Evolutionary conservation across 192 early-diverging fungal genomes (phyloP).

Genomic region (Entomortierella parvispora): DNA sequence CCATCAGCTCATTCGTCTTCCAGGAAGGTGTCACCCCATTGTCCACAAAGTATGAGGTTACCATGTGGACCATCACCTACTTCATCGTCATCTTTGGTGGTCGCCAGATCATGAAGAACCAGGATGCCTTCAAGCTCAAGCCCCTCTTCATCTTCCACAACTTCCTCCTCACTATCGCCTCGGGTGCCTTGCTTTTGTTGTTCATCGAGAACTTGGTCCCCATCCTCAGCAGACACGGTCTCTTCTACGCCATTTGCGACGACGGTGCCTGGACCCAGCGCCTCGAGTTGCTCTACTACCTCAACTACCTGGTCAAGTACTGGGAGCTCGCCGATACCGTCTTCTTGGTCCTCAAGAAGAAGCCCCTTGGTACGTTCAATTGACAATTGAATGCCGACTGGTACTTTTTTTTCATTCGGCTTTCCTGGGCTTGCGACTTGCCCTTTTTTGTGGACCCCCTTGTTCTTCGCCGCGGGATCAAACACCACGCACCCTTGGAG

Average conservation of each 20-base stretch:
- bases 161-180: constrained; percentile 75
- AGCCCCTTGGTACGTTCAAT: constrained; percentile 64
- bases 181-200: constrained; percentile 72
- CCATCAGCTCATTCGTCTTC: constrained; percentile 54
- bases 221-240: constrained; percentile 72
- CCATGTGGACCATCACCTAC: constrained; percentile 64
- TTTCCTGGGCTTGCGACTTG: too few relatives aligned
- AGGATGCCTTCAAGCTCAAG: constrained; percentile 75
- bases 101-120: constrained; percentile 73
- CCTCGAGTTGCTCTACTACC: constrained; percentile 86
- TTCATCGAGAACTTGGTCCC: constrained; percentile 83
- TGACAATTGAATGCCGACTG: too few relatives aligned
- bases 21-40: constrained; percentile 54
- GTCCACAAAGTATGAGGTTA: constrained; percentile 50
- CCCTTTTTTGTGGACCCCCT: too few relatives aligned
- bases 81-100: constrained; percentile 83
- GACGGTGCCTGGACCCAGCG: constrained; percentile 78
- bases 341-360: constrained; percentile 84
- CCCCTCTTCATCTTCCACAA: constrained; percentile 85
- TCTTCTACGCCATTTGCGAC: constrained; percentile 78
- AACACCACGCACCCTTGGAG: neutral
- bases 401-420: too few relatives aligned
- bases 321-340: constrained; percentile 89
- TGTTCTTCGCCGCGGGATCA: too few relatives aligned
- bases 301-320: constrained; percentile 95